Evolutionary conservation across 345 rosid species (phyloP).

Genomic region (Capsella bursapastoris): DNA sequence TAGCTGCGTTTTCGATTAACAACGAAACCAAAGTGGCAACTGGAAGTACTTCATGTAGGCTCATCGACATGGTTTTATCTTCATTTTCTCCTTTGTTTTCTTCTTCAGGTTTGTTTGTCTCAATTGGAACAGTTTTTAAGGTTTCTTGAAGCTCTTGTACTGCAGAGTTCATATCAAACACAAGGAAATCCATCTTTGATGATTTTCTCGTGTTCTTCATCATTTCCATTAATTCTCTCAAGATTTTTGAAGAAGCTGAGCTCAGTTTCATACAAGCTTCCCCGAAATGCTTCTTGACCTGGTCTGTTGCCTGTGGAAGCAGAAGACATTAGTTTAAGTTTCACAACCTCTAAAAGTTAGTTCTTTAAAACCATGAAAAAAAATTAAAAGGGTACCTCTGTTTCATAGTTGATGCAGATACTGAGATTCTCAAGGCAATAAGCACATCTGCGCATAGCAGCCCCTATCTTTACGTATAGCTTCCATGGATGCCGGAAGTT

Average conservation of each 20-base stretch:
- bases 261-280: conserved; percentile 51
- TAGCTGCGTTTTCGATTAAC: conserved; percentile 60
- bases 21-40: conserved; percentile 60
- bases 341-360: conserved; percentile 1
- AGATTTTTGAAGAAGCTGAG: conserved; percentile 48
- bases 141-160: conserved; percentile 60
- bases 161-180: conserved; percentile 63
- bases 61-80: conserved; percentile 29
- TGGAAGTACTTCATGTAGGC: conserved; percentile 63
- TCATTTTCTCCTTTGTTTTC: conserved; percentile 22
- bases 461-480: conserved; percentile 70
- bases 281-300: conserved; percentile 51
- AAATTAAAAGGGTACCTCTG: conserved; percentile 46
- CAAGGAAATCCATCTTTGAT: conserved; percentile 48
- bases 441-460: conserved; percentile 66
- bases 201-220: conserved; percentile 56
- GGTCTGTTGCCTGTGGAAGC: conserved; percentile 54
- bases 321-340: conserved; percentile 18
- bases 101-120: conserved; percentile 31
- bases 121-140: conserved; percentile 52
- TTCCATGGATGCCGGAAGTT: conserved; percentile 81
- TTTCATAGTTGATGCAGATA: conserved; percentile 51
- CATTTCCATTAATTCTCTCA: conserved; percentile 55
- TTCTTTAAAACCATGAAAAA: conserved; percentile 8
- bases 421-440: conserved; percentile 66